Conservation (phyloP, 257 asterid species). For the Eustoma russellianum region DNA sequence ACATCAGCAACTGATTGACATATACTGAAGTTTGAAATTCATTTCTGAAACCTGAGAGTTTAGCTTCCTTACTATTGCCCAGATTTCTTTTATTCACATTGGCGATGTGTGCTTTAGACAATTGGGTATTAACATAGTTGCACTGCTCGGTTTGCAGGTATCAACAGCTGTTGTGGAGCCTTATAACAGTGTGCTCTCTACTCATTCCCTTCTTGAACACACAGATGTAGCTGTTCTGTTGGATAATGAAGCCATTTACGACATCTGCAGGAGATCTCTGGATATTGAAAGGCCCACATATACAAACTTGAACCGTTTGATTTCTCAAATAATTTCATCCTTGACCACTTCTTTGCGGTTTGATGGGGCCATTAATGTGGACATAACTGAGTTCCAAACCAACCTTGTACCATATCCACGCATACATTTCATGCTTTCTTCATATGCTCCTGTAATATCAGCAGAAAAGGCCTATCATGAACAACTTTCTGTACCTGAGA, state of each 20-base stretch:
- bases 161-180: constrained; percentile 98
- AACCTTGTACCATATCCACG: constrained; percentile 96
- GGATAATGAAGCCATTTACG: constrained; percentile 92
- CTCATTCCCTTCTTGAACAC: constrained; percentile 90
- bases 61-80: no score
- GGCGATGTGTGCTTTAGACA: not conserved
- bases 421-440: constrained; percentile 89
- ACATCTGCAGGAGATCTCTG: constrained; percentile 74
- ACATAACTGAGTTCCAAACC: constrained; percentile 81
- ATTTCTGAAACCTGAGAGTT: no score
- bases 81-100: not conserved
- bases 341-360: constrained; percentile 81
- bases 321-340: constrained; percentile 81
- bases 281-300: constrained; percentile 91
- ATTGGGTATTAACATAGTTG: constrained; percentile 1
- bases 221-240: constrained; percentile 74
- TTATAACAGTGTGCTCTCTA: constrained; percentile 84
- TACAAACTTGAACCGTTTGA: constrained; percentile 73
- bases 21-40: no score
- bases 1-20: not conserved
- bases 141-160: constrained; percentile 40
- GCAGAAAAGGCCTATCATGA: constrained; percentile 86
- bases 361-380: constrained; percentile 90
- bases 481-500: constrained; percentile 83
- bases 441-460: constrained; percentile 90